Evolutionary conservation across 2,329 filamentous ascomycete genomes (phyloP).

Genomic region (Exophiala aquamarina): DNA sequence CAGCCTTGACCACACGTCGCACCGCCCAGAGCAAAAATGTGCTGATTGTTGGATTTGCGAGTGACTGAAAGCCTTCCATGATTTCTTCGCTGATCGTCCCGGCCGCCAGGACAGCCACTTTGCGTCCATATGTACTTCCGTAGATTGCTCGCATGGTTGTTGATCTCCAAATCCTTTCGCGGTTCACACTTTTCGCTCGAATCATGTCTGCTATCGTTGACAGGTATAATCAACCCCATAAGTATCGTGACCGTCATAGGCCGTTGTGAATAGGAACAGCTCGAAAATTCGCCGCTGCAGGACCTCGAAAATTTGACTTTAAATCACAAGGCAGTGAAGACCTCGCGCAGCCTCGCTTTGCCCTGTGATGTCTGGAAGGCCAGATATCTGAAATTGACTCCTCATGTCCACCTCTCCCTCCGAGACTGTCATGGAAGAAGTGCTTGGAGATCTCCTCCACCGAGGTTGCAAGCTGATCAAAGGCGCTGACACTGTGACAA

Average conservation of each 20-base stretch:
- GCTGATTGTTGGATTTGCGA: conserved; percentile 51
- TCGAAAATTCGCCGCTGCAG: conserved; percentile 58
- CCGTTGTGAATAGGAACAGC: conserved; percentile 57
- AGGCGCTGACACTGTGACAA: conserved; percentile 49
- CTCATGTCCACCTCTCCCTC: neutral
- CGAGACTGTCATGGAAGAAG: conserved; percentile 49
- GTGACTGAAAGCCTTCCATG: conserved; percentile 54
- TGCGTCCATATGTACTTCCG: conserved; percentile 56
- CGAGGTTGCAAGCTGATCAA: conserved; percentile 51
- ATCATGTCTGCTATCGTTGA: conserved; percentile 57
- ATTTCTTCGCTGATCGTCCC: conserved; percentile 59
- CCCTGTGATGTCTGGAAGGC: conserved; percentile 40
- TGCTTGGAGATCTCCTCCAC: conserved; percentile 53
- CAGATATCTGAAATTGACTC: neutral
- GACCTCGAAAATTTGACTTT: conserved; percentile 57
- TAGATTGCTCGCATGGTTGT: conserved; percentile 59
- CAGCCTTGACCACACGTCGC: conserved; percentile 57
- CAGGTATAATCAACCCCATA: conserved; percentile 52
- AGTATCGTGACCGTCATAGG: conserved; percentile 53
- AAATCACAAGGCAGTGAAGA: conserved; percentile 54
- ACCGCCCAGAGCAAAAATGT: conserved; percentile 53
- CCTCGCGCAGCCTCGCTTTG: conserved; percentile 53
- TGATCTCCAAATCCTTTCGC: conserved; percentile 59
- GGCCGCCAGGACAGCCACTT: conserved; percentile 56
- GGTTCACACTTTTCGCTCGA: conserved; percentile 55